Percentiles rank a stretch among this genome's conserved stretches.
These are phyloP conservation scores for Pseudogymnoascus sp. DNA, from an alignment of 2,329 filamentous ascomycete species.

Conservation along the genomic window DNA sequence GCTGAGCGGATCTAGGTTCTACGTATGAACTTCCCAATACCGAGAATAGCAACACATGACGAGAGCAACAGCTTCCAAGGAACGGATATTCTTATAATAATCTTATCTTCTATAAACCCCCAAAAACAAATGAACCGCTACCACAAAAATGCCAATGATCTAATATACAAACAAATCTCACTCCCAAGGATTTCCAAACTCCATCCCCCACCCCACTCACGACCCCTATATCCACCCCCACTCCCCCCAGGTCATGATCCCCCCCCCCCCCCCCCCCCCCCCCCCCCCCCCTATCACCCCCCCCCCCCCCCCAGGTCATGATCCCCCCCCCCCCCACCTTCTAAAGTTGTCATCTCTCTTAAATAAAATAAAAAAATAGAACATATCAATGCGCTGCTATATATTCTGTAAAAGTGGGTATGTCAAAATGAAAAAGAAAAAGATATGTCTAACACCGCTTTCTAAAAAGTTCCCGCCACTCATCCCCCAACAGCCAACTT, in stretches of 20 bases:
- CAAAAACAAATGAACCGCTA: conserved; percentile 1
- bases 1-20: no score
- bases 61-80: no score
- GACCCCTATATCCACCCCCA: not conserved
- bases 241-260: not conserved
- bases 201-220: not conserved
- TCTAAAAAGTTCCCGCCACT: not conserved
- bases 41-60: no score
- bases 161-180: not conserved
- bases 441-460: conserved; percentile 3
- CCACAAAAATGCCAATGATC: not conserved
- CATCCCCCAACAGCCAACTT: no score
- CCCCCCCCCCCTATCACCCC: not conserved
- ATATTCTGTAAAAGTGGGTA: not conserved
- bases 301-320: not conserved
- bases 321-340: not conserved
- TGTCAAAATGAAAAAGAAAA: not conserved
- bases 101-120: not conserved
- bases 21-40: no score
- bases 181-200: no score
- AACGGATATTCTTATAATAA: not conserved
- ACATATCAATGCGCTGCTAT: not conserved
- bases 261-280: not conserved
- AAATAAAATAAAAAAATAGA: not conserved
- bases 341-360: not conserved